phyloP scores from a whole-genome alignment of 1,139 yeast genomes.

The Schwanniomyces etchellsii region DNA sequence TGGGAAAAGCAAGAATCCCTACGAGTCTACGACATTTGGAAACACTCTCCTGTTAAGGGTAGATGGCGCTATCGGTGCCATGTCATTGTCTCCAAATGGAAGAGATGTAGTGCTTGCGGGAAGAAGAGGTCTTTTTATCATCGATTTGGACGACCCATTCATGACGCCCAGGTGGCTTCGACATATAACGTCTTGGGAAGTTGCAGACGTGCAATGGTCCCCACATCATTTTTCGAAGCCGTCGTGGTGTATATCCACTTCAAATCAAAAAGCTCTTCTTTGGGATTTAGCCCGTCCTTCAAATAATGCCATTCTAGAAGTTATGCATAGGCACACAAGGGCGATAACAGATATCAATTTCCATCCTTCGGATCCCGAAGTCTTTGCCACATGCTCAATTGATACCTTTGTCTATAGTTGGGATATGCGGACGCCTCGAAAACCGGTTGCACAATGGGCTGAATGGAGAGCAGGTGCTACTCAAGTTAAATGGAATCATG shows the following conservation, averaged over 20 bases:
- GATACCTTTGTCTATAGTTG: conserved; percentile 84
- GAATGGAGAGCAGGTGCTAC: conserved; percentile 95
- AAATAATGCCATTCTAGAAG: conserved; percentile 74
- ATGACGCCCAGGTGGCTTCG: conserved; percentile 92
- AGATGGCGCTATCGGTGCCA: conserved; percentile 91
- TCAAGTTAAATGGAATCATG: conserved; percentile 89
- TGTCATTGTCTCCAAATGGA: conserved; percentile 88
- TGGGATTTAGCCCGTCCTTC: conserved; percentile 87
- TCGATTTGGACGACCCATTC: conserved; percentile 94
- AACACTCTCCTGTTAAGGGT: conserved; percentile 76
- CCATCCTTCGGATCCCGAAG: conserved; percentile 81
- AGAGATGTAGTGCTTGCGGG: conserved; percentile 93
- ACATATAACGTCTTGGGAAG: conserved; percentile 95
- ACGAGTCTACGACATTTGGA: conserved; percentile 59
- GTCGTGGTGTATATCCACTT: conserved; percentile 88
- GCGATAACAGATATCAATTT: conserved; percentile 96
- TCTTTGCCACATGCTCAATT: conserved; percentile 89
- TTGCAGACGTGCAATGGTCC: conserved; percentile 98
- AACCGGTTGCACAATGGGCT: conserved; percentile 73
- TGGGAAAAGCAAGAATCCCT: conserved; percentile 12
- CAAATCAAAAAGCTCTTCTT: conserved; percentile 89
- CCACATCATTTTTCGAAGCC: conserved; percentile 77
- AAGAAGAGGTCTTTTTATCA: conserved; percentile 76
- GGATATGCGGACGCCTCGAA: conserved; percentile 79
- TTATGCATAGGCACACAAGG: conserved; percentile 81